Evolutionary conservation across 805 yeast species (phyloP).

Genomic region (Kluyveromyces wickerhamii): DNA sequence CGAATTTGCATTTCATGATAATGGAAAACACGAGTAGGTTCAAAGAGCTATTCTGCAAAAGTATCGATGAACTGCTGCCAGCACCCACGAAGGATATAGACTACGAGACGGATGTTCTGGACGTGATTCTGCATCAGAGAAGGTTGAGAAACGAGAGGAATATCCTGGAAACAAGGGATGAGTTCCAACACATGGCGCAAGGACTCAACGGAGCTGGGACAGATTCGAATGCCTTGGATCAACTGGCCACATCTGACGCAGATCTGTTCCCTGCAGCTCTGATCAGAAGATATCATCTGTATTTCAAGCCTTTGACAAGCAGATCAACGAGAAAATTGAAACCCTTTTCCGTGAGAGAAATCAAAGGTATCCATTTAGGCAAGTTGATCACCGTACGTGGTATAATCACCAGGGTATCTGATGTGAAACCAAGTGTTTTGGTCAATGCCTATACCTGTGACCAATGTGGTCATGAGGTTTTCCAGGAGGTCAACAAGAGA

Average conservation of each 20-base stretch:
- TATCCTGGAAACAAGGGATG: slow-evolving; percentile 59
- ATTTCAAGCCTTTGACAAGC: slow-evolving; percentile 70
- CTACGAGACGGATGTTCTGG: slow-evolving; percentile 84
- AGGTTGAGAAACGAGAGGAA: slow-evolving; percentile 70
- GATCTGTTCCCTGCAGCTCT: slow-evolving; percentile 77
- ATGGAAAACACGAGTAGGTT: slow-evolving; percentile 71
- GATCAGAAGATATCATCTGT: slow-evolving; percentile 78
- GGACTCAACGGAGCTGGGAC: slow-evolving; percentile 20
- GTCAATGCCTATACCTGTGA: slow-evolving; percentile 97
- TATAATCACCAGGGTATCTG: slow-evolving; percentile 90
- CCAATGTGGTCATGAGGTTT: slow-evolving; percentile 91
- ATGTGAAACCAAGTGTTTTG: slow-evolving; percentile 84
- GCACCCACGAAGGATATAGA: slow-evolving; percentile 68
- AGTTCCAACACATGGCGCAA: slow-evolving; percentile 37
- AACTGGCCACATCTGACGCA: slow-evolving; percentile 31
- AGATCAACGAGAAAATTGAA: slow-evolving; percentile 34
- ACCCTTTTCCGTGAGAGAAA: slow-evolving; percentile 81
- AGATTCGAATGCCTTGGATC: slow-evolving; percentile 26
- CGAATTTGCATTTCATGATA: slow-evolving; percentile 39
- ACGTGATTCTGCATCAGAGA: slow-evolving; percentile 87
- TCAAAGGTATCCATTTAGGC: slow-evolving; percentile 78
- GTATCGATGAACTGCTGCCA: slow-evolving; percentile 79
- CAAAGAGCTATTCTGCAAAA: slow-evolving; percentile 64
- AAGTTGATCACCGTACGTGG: slow-evolving; percentile 86
- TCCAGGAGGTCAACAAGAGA: slow-evolving; percentile 85